These are phyloP conservation scores for Strobilomyces dryophilus DNA, from an alignment of 768 basidiomycete species.

Conservation along the genomic window DNA sequence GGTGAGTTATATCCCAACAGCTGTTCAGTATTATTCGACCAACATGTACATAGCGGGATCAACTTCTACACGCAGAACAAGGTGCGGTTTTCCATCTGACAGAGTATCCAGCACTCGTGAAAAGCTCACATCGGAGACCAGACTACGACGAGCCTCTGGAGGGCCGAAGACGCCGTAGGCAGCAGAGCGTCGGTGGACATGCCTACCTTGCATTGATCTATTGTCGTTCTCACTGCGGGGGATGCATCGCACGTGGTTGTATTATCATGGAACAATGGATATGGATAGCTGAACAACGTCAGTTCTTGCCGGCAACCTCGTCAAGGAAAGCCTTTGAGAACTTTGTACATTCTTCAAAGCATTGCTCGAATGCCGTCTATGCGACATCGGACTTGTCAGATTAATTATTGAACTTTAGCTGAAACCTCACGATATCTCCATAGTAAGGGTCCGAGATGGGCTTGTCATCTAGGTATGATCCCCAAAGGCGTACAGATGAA, in stretches of 20 bases:
- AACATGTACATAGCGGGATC: constrained; percentile 54
- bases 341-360: constrained; percentile 71
- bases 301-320: constrained; percentile 40
- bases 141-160: constrained; percentile 95
- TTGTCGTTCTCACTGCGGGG: background rate
- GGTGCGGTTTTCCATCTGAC: constrained; percentile 34
- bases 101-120: background rate
- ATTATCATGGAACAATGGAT: constrained; percentile 5
- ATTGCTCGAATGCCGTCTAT: constrained; percentile 68
- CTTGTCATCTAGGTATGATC: constrained; percentile 65
- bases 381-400: constrained; percentile 1
- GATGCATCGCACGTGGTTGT: constrained; percentile 1
- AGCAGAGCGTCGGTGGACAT: constrained; percentile 81
- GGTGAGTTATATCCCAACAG: constrained; percentile 36
- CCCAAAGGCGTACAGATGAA: constrained; percentile 74
- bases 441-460: constrained; percentile 87
- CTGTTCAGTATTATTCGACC: constrained; percentile 1
- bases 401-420: background rate
- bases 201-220: constrained; percentile 60
- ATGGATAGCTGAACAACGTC: background rate
- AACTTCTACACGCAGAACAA: constrained; percentile 98
- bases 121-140: constrained; percentile 27
- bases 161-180: constrained; percentile 76
- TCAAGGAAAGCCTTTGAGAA: constrained; percentile 82
- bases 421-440: constrained; percentile 51